A percentile compares a stretch with the other conserved stretches of the same genome.
phyloP scores from a whole-genome alignment of 2,329 filamentous ascomycete genomes.

The Diaporthe aspalathi region DNA sequence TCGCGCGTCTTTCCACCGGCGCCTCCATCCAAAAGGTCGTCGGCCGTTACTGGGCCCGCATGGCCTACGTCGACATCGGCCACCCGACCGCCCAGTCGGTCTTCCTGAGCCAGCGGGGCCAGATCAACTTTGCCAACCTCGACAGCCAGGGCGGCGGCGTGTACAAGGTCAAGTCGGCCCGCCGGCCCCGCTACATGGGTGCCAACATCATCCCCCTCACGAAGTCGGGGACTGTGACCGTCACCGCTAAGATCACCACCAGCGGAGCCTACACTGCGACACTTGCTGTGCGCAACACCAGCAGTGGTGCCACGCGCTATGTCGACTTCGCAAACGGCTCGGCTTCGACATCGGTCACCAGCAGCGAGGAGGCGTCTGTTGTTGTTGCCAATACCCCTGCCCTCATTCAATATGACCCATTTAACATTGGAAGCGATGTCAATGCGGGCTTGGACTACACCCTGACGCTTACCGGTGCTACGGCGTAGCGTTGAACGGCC shows the following conservation, averaged over 20 bases:
- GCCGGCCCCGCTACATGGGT: slow-evolving; percentile 61
- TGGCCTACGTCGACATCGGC: slow-evolving; percentile 64
- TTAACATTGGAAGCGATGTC: slow-evolving; percentile 9
- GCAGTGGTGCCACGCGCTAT: slow-evolving; percentile 3
- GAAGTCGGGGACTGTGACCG: slow-evolving; percentile 47
- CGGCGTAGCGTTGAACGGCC: neutral
- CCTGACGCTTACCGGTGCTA: slow-evolving; percentile 9
- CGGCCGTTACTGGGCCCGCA: slow-evolving; percentile 62
- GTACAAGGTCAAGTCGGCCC: slow-evolving; percentile 56
- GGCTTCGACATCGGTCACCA: slow-evolving; percentile 8
- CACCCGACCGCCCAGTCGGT: slow-evolving; percentile 53
- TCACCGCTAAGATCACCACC: slow-evolving; percentile 49
- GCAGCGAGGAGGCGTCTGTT: slow-evolving; percentile 15
- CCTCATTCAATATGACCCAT: slow-evolving; percentile 14
- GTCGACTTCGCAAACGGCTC: slow-evolving; percentile 7
- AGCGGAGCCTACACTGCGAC: slow-evolving; percentile 36
- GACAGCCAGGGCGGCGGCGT: slow-evolving; percentile 50
- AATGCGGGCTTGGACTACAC: slow-evolving; percentile 15
- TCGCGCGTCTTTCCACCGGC: slow-evolving; percentile 52
- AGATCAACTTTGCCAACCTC: slow-evolving; percentile 57
- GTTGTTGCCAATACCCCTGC: slow-evolving; percentile 14
- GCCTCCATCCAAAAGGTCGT: slow-evolving; percentile 54
- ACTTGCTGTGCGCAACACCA: neutral
- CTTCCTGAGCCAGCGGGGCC: slow-evolving; percentile 51
- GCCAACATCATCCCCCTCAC: slow-evolving; percentile 61